phyloP scores from a whole-genome alignment of 495 filamentous ascomycete species.

The Aspergillus campestris region DNA sequence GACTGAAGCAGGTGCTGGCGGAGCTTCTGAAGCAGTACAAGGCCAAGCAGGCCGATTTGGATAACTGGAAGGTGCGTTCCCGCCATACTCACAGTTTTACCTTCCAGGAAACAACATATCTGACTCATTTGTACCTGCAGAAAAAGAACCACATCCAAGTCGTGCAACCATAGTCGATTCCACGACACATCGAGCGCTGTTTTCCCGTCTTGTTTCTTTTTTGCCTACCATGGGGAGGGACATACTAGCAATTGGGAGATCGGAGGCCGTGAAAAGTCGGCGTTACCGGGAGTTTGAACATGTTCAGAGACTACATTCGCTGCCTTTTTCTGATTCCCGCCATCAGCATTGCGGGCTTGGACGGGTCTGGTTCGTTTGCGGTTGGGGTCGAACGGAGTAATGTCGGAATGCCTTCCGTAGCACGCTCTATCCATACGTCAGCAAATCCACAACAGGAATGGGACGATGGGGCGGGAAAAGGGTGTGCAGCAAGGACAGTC shows the following conservation, averaged over 20 bases:
- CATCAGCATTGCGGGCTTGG: too few species aligned
- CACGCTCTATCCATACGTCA: not conserved
- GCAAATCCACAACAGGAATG: too few species aligned
- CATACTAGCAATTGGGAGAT: not conserved
- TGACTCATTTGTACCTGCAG: constrained; percentile 38
- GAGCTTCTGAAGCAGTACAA: constrained; percentile 97
- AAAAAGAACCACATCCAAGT: constrained; percentile 99
- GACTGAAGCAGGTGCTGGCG: constrained; percentile 91
- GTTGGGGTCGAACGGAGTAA: not conserved
- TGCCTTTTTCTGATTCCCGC: too few species aligned
- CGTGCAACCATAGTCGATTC: constrained; percentile 53
- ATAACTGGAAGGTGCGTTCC: constrained; percentile 87
- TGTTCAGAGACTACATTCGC: not conserved
- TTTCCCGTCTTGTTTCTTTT: not conserved
- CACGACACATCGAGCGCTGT: constrained; percentile 1
- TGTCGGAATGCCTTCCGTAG: not conserved
- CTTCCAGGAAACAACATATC: constrained; percentile 10
- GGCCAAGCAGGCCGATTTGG: constrained; percentile 85
- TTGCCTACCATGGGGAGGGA: constrained; percentile 3
- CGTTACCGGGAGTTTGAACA: constrained; percentile 8
- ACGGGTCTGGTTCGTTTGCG: not conserved
- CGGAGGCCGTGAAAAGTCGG: constrained; percentile 2
- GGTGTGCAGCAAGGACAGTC: not conserved
- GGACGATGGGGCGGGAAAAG: not conserved
- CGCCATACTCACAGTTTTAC: constrained; percentile 2